Conservation (phyloP, 768 basidiomycete genomes). For the Lactifluus rugatus region DNA sequence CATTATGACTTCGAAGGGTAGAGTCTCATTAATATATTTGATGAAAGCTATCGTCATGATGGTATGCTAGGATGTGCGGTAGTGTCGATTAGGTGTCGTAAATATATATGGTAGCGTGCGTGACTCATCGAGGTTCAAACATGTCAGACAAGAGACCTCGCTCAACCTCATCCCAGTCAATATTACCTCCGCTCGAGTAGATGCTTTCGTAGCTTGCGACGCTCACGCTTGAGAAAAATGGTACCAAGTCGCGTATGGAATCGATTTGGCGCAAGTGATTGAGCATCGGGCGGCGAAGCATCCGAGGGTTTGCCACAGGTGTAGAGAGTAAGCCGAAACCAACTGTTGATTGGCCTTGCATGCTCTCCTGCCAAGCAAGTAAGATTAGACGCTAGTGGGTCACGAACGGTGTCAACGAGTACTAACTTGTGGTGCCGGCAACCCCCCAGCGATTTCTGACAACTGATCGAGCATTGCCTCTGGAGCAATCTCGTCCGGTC, state of each 20-base stretch:
- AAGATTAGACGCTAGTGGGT: background rate
- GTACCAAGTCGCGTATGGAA: constrained; percentile 75
- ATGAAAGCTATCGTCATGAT: background rate
- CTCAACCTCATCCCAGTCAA: constrained; percentile 91
- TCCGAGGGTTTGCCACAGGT: constrained; percentile 30
- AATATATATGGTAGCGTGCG: no score
- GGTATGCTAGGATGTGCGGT: constrained; percentile 2
- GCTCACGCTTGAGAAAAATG: constrained; percentile 87
- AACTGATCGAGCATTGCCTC: constrained; percentile 88
- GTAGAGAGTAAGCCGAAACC: constrained; percentile 1
- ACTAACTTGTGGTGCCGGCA: constrained; percentile 39
- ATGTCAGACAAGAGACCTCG: constrained; percentile 72
- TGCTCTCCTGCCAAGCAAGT: background rate
- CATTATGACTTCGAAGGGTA: background rate
- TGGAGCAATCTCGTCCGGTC: constrained; percentile 72
- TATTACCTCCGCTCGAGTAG: constrained; percentile 67
- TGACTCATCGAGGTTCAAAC: constrained; percentile 63
- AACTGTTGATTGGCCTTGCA: background rate
- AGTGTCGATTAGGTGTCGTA: background rate
- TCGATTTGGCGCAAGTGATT: constrained; percentile 60
- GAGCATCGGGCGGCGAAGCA: constrained; percentile 69
- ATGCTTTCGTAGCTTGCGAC: constrained; percentile 84
- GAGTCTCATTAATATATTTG: background rate
- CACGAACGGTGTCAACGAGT: background rate
- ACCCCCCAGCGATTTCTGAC: constrained; percentile 67